Base-by-base conservation (phyloP, 495 filamentous ascomycete genomes). In the Penicillium mononematosum region DNA sequence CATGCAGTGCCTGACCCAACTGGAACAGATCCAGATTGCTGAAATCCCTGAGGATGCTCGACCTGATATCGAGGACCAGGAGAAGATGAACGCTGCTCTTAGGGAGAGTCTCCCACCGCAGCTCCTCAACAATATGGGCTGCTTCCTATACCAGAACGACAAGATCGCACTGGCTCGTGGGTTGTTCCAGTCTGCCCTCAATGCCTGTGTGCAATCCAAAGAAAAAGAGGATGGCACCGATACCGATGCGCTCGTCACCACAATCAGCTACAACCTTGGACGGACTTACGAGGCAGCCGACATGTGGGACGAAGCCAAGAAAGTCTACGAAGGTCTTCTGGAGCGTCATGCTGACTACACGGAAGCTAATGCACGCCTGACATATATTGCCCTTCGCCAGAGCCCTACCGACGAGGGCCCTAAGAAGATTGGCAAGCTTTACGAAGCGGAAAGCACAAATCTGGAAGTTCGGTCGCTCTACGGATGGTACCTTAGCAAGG, bases 191-290 rank as follows among this genome's bases (percentile, higher is more conserved):
- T 82, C 86, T 2, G 94, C 92, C 1, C 77, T 98, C 31, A 88
- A 85, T 56, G 86, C 91, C n/a, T 96, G 93, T 66, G 83, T 91
- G 19, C 84, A 86, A 57, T 85, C 87, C 43, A 69, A 85, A 17
- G 85, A 81, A 59, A 85, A 86, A 61, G 68, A 72, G 25, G 51
- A 65, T 22, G 81, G 82, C 3, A 71, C 83, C n/a, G 92, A 96
- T 65, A 88, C 84, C 1, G 94, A 98, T 67, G 90, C 91, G 3
- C 81, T 98, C 5, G 85, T 96, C 25, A 96, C 92, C 0, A 96
- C 91, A 5, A 92, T 98, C 63, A 92, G 88, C 60, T 98, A 91
- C 75, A 98, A 98, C 68, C 84, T 98, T 27, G 94, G 88, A n/a
- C 83, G 94, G n/a, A 93, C 91, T 22, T 96, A 96, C 64, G 94